A percentile compares a stretch with the other conserved stretches of the same genome.
Conservation (phyloP, 345 rosid genomes). For the Salix udensis region DNA sequence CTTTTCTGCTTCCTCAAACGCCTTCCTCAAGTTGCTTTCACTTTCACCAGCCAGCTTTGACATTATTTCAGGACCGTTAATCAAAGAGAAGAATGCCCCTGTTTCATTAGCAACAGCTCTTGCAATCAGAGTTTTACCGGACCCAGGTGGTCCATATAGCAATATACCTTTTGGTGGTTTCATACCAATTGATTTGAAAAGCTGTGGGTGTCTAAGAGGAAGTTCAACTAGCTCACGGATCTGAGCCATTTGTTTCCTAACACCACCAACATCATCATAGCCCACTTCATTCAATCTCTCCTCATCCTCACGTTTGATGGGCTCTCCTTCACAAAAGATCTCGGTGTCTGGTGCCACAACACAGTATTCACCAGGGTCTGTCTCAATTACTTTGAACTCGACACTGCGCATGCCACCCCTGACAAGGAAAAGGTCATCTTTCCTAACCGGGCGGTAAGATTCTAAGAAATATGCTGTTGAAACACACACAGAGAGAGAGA, state of each 20-base stretch:
- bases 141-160: constrained; percentile 8
- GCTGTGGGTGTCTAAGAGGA: constrained; percentile 14
- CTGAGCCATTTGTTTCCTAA: constrained; percentile 15
- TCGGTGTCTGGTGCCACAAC: constrained; percentile 10
- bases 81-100: constrained; percentile 11
- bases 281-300: constrained; percentile 11
- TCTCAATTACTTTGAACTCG: constrained; percentile 10
- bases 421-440: constrained; percentile 6
- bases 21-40: constrained; percentile 14
- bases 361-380: constrained; percentile 11
- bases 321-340: constrained; percentile 15
- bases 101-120: constrained; percentile 14
- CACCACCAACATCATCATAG: constrained; percentile 15
- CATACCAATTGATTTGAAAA: constrained; percentile 12
- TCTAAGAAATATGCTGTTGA: constrained; percentile 19
- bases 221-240: constrained; percentile 12
- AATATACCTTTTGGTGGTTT: constrained; percentile 14
- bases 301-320: constrained; percentile 10
- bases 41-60: constrained; percentile 16
- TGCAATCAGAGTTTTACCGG: constrained; percentile 13
- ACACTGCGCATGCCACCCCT: constrained; percentile 16
- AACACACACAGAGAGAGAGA: neutral
- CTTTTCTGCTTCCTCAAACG: constrained; percentile 14
- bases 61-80: constrained; percentile 11
- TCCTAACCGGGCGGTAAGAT: constrained; percentile 5